A percentile compares a stretch with the other conserved stretches of the same genome.
Evolutionary conservation across 1,284 basidiomycete species (phyloP).

Genomic region (Marasmius fiardii): DNA sequence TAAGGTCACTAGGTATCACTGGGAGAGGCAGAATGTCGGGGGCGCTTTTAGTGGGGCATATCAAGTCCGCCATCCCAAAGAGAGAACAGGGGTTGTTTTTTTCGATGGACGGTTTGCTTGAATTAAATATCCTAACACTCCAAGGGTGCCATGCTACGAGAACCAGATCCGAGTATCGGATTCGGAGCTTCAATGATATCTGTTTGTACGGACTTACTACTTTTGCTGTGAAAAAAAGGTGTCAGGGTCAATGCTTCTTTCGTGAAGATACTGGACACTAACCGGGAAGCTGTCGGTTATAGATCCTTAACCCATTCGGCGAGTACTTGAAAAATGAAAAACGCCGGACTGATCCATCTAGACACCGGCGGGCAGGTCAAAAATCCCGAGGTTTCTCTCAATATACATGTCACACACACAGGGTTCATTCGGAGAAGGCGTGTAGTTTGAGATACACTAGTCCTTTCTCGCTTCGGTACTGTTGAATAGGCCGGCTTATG

Average conservation of each 20-base stretch:
- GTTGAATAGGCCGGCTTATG: too few species aligned
- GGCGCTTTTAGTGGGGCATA: not conserved
- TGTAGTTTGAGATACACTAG: too few species aligned
- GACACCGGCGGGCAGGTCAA: too few species aligned
- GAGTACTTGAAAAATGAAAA: not conserved
- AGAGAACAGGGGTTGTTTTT: not conserved
- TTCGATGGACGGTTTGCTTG: not conserved
- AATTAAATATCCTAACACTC: not conserved
- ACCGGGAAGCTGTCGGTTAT: not conserved
- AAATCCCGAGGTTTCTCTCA: too few species aligned
- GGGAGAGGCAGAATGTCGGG: not conserved
- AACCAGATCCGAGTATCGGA: not conserved
- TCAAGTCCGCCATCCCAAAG: not conserved
- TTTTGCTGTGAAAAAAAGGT: not conserved
- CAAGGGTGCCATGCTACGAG: not conserved
- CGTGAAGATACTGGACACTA: not conserved
- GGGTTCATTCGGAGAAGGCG: too few species aligned
- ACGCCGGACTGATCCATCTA: too few species aligned
- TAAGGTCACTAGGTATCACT: slow-evolving; percentile 48
- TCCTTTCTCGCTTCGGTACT: too few species aligned
- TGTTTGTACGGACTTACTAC: not conserved
- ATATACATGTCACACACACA: too few species aligned
- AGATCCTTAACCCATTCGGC: not conserved
- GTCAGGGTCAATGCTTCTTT: not conserved
- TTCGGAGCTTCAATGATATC: not conserved